Percentiles rank a stretch among this genome's conserved stretches.
Evolutionary conservation across 768 basidiomycete genomes (phyloP).

Genomic region (Pisolithus marmoratus): DNA sequence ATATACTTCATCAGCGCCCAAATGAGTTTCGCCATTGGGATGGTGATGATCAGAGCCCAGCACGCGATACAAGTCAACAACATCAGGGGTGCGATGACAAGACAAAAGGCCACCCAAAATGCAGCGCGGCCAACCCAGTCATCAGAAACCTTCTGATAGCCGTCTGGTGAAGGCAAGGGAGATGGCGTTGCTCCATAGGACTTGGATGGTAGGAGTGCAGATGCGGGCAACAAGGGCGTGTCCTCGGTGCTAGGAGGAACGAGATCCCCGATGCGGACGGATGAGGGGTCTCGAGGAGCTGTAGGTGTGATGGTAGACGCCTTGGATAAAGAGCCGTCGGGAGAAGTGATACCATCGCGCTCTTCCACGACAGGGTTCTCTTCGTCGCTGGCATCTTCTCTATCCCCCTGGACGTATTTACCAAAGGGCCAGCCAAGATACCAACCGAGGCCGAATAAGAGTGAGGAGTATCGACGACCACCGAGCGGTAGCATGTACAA

Average conservation of each 20-base stretch:
- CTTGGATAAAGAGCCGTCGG: constrained; percentile 36
- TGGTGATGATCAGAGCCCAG: constrained; percentile 92
- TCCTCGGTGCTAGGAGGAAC: constrained; percentile 36
- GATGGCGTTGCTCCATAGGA: constrained; percentile 62
- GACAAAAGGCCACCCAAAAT: constrained; percentile 77
- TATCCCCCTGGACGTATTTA: constrained; percentile 91
- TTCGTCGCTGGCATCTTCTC: constrained; percentile 37
- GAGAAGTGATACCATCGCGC: constrained; percentile 13
- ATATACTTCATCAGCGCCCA: constrained; percentile 92
- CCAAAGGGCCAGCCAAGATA: constrained; percentile 98
- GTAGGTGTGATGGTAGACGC: constrained; percentile 41
- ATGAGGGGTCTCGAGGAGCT: constrained; percentile 13
- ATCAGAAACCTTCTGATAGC: constrained; percentile 21
- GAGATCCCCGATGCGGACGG: constrained; percentile 1
- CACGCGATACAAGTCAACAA: constrained; percentile 83
- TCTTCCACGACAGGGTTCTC: constrained; percentile 27
- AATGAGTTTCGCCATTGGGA: constrained; percentile 96
- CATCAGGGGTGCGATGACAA: constrained; percentile 84
- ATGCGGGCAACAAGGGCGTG: constrained; percentile 38
- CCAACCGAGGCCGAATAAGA: constrained; percentile 91
- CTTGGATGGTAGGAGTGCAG: constrained; percentile 41
- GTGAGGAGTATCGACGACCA: constrained; percentile 75
- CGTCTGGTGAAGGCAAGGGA: constrained; percentile 18
- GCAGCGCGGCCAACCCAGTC: constrained; percentile 64
- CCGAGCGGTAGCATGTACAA: constrained; percentile 75